Base-by-base conservation (phyloP, 208 protist genomes). In the Leishmania turanica region DNA sequence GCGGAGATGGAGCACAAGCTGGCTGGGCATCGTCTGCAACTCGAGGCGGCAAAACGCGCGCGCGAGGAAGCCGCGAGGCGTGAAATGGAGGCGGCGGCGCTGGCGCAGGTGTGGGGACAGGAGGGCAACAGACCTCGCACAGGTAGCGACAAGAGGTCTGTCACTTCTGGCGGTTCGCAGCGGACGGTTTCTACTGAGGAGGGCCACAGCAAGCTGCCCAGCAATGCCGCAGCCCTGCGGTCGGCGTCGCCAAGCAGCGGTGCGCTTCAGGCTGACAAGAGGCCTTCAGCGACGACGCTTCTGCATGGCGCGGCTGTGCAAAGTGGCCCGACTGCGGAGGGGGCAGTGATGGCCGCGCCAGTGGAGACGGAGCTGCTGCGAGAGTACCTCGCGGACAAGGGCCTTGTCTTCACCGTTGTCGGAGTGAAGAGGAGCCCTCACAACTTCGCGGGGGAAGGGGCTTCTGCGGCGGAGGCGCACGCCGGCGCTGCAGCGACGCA, bases 71-170 rank as follows among this genome's bases (percentile, higher is more conserved):
- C 86, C 51, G 89, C 91, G 27, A 89, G 89, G 6, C 82, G 90
- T 56, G 87, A 95, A 77, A 89, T 87, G n/a, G 93, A 97, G 77
- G 83, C 80, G 31, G 85, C 86, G n/a, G 84, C 76, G 40, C 66
- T 95, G 24, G 86, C 88, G 31, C 81, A 85, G 24, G 54, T 90
- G 24, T 84, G 90, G 79, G 71, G 45, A 13, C 60, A 53, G 19
- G 31, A 34, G 1, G 11, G 17, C 49, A 71, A 4, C 76, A 71
- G 31, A 5, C 19, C 9, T 13, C 76, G 64, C 27, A 58, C 49
- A 11, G 31, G 54, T 24, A 77, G 53, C 15, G 37, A 21, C 31
- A 68, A 34, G 15, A 58, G 40, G 40, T 24, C 40, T 11, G 11
- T 21, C 21, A 31, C 54, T 47, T 65, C 56, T 19, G 56, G 54